A percentile compares a stretch with the other conserved stretches of the same genome.
Evolutionary conservation across 257 asterid species (phyloP).

Genomic region (Mentha longifolia): DNA sequence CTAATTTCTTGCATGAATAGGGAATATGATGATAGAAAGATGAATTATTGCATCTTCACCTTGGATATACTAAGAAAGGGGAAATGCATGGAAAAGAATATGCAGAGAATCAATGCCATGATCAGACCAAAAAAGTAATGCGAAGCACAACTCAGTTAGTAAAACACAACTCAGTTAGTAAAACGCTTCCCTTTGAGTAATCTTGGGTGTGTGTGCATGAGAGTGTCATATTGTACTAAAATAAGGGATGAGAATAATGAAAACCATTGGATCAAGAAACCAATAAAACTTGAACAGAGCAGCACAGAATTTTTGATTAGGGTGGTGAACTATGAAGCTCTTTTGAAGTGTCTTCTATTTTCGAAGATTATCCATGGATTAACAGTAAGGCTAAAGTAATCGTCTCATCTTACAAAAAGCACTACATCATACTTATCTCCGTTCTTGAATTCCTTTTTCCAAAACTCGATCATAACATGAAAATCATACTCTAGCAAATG

Average conservation of each 20-base stretch:
- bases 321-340: constrained; percentile 6
- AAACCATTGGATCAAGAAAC: not conserved
- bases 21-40: not conserved
- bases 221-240: no score
- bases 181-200: no score
- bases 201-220: no score
- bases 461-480: constrained; percentile 33
- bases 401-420: constrained; percentile 37
- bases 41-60: no score
- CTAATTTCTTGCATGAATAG: not conserved
- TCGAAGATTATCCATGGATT: constrained; percentile 35
- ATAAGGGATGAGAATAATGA: not conserved
- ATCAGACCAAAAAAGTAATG: no score
- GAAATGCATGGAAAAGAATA: not conserved
- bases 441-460: constrained; percentile 34
- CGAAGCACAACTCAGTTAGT: no score
- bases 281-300: not conserved
- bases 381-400: constrained; percentile 32
- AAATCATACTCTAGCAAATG: constrained; percentile 29
- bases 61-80: no score
- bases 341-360: constrained; percentile 22
- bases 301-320: not conserved
- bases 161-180: no score
- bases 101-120: not conserved
- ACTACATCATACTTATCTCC: constrained; percentile 36